Base-by-base conservation (phyloP, 1,284 basidiomycete genomes). In the Apiotrichum brassicae region DNA sequence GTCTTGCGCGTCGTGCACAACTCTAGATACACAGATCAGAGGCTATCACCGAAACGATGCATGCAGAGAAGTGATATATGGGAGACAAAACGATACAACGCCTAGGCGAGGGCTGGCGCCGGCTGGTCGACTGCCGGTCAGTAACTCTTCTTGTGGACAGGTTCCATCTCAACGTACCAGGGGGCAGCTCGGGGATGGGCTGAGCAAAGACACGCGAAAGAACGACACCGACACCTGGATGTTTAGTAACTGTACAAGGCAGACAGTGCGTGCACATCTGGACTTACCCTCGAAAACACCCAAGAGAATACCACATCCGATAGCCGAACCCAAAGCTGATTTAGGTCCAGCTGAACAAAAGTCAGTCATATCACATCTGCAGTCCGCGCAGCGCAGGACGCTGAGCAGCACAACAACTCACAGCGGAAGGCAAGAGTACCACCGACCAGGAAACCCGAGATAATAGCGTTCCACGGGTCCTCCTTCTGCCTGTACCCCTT, bases 401-500 rank as follows among this genome's bases (percentile, higher is more conserved):
- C n/a, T n/a, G n/a, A n/a, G n/a, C n/a, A n/a, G n/a, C n/a, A n/a
- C n/a, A n/a, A n/a, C 20, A 14, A 84, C 88, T 76, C 73, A 95
- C 93, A 87, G 75, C 94, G 82, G 56, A 89, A 82, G 46, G 95
- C 95, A 46, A 99, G 75, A 70, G 88, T 94, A 50, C 94, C 94
- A 75, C 95, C 95, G 24, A 94, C 97, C 81, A 95, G 82, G 78
- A 98, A 98, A 37, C 95, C 94, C 40, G 94, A 91, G 49, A 95
- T 87, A 67, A 99, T 97, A 36, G 92, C 92, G 72, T 99, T 99
- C 92, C 93, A 98, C 45, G 93, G 88, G 74, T 99, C 95, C 75
- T 99, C 95, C 74, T 98, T 98, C 78, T 98, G 94, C 68, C 95
- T 79, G 77, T 83, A 88, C 11, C 92, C 92, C 75, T 98, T 97